A percentile compares a stretch with the other conserved stretches of the same genome.
Conservation (phyloP, 2,329 filamentous ascomycete genomes). For the Arthrinium phaeospermum region DNA sequence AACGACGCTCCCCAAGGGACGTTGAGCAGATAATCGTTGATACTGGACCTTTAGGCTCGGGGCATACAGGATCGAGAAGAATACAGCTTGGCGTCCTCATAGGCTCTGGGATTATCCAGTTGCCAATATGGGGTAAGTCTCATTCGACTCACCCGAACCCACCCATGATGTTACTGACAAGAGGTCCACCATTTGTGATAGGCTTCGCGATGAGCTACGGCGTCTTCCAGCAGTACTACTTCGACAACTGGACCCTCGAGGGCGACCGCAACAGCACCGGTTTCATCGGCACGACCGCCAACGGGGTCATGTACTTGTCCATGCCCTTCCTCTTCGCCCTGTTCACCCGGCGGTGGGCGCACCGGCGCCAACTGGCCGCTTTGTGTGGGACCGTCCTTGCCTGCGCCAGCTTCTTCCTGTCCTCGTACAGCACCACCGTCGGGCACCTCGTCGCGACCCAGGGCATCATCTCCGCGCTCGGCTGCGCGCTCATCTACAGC, state of each 20-base stretch:
- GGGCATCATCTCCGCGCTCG: conserved; percentile 65
- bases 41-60: background rate
- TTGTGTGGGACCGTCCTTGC: conserved; percentile 38
- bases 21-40: background rate
- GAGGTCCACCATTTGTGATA: background rate
- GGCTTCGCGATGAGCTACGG: conserved; percentile 11
- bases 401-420: conserved; percentile 21
- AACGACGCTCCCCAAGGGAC: no score
- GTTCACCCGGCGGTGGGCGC: background rate
- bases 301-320: conserved; percentile 63
- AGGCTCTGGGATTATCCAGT: background rate
- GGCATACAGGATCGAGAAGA: background rate
- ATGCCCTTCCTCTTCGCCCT: background rate
- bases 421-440: conserved; percentile 24
- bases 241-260: background rate
- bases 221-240: conserved; percentile 5
- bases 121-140: conserved; percentile 7
- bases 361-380: background rate
- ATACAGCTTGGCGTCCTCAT: background rate
- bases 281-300: conserved; percentile 45
- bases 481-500: conserved; percentile 61
- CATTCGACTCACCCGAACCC: background rate
- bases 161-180: background rate
- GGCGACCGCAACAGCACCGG: background rate
- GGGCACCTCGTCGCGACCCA: conserved; percentile 62